These are phyloP conservation scores for Fusarium tricinctum DNA, from an alignment of 2,329 filamentous ascomycete species.

Conservation along the genomic window DNA sequence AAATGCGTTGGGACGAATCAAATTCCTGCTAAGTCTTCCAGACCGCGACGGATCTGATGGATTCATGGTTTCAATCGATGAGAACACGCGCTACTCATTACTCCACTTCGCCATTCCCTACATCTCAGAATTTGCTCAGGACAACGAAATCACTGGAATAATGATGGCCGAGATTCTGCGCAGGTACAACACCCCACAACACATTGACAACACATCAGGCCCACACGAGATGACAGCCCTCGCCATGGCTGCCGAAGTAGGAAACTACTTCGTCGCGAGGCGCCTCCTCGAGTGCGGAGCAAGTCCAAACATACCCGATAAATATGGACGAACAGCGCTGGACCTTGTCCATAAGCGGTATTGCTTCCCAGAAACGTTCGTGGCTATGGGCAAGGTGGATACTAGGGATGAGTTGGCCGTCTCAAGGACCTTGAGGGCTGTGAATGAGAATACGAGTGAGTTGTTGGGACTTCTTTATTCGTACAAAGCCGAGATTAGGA, in stretches of 20 bases:
- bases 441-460: constrained; percentile 13
- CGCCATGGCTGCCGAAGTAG: constrained; percentile 1
- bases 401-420: not conserved
- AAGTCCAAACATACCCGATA: constrained; percentile 1
- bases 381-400: not conserved
- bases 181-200: not conserved
- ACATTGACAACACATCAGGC: constrained; percentile 7
- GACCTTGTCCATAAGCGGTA: constrained; percentile 5
- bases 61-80: not conserved
- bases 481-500: not conserved
- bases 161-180: constrained; percentile 1
- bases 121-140: not conserved
- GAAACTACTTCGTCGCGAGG: not conserved
- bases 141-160: not conserved
- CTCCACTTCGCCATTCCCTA: not conserved
- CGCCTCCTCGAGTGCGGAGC: not conserved
- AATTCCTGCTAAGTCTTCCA: constrained; percentile 2
- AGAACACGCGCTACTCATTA: not conserved
- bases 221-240: constrained; percentile 10
- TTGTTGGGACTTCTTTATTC: not conserved
- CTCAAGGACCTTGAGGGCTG: not conserved
- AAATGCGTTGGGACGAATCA: not conserved
- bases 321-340: not conserved
- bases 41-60: constrained; percentile 7
- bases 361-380: not conserved